Conservation (phyloP, 2,329 filamentous ascomycete species). For the Colletotrichum eremochloae region DNA sequence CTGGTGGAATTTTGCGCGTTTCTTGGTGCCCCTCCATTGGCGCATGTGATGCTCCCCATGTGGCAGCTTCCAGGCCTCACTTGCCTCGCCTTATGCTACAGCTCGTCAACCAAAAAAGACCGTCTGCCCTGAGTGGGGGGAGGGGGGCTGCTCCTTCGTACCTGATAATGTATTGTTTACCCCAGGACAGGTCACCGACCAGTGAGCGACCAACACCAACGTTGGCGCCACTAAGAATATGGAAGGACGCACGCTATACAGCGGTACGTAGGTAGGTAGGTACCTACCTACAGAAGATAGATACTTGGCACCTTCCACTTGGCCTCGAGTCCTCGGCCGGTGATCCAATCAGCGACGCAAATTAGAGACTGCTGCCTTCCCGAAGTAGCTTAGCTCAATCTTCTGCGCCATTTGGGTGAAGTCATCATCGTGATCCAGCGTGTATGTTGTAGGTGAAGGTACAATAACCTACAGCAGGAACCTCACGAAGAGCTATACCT, state of each 20-base stretch:
- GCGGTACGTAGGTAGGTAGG: neutral
- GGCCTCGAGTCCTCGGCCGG: neutral
- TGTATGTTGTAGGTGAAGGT: neutral
- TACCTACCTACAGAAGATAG: neutral
- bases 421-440: slow-evolving; percentile 43
- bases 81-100: slow-evolving; percentile 32
- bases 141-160: neutral
- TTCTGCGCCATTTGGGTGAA: slow-evolving; percentile 35
- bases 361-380: slow-evolving; percentile 14
- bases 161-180: neutral
- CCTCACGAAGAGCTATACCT: slow-evolving; percentile 8
- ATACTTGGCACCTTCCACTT: neutral
- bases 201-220: neutral
- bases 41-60: slow-evolving; percentile 42
- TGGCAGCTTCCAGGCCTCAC: slow-evolving; percentile 41
- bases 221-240: neutral
- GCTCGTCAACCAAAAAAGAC: slow-evolving; percentile 3
- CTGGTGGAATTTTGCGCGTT: slow-evolving; percentile 30
- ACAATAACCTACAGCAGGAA: slow-evolving; percentile 1
- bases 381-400: slow-evolving; percentile 31
- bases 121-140: neutral
- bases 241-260: neutral
- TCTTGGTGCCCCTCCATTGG: slow-evolving; percentile 42
- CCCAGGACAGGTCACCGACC: neutral
- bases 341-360: slow-evolving; percentile 30